Evolutionary conservation across 306 rosid species (phyloP).

Genomic region (Chamaecrista fasciculata): DNA sequence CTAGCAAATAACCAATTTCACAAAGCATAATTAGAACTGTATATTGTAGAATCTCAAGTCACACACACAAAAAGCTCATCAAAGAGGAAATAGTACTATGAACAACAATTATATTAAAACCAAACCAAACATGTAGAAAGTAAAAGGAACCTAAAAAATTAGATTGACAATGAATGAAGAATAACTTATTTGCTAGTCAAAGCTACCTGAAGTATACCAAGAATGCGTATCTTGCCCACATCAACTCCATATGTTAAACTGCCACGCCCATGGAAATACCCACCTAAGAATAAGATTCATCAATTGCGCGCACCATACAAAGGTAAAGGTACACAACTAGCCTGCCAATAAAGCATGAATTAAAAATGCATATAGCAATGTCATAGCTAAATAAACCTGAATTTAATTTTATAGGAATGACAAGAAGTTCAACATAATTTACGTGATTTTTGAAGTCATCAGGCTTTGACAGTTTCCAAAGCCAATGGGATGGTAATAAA

Average conservation of each 20-base stretch:
- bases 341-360: neutral
- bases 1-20: constrained; percentile 8
- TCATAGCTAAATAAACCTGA: constrained; percentile 6
- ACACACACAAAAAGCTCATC: neutral
- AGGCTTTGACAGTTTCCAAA: constrained; percentile 19
- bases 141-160: neutral
- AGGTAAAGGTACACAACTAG: neutral
- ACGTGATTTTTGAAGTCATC: neutral
- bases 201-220: constrained; percentile 73
- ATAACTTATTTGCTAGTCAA: constrained; percentile 10
- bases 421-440: constrained; percentile 18
- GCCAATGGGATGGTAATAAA: constrained; percentile 9
- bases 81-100: neutral
- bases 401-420: constrained; percentile 19
- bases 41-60: neutral
- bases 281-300: constrained; percentile 54
- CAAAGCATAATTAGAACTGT: constrained; percentile 8
- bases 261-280: constrained; percentile 70
- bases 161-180: constrained; percentile 3
- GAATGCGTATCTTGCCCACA: constrained; percentile 63
- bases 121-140: neutral
- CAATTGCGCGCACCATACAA: neutral
- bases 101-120: constrained; percentile 11
- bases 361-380: constrained; percentile 7
- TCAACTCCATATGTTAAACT: constrained; percentile 75